Percentiles rank a stretch among this genome's conserved stretches.
These are phyloP conservation scores for Phaeosphaeriaceae sp. DNA, from an alignment of 2,329 filamentous ascomycete genomes.

Conservation along the genomic window DNA sequence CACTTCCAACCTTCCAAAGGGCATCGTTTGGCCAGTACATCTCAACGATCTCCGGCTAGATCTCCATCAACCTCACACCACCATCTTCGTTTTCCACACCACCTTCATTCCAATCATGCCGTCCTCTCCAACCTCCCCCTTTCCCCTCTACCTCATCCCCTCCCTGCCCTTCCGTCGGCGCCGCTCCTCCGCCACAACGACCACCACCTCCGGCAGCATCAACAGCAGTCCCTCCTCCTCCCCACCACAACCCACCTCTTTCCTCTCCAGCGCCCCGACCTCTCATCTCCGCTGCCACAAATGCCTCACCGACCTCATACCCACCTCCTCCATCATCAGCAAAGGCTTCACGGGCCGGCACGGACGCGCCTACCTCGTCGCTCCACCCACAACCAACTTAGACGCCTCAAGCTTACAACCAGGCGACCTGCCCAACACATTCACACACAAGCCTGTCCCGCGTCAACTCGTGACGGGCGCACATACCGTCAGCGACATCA, in stretches of 20 bases:
- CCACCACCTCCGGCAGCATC: constrained; percentile 36
- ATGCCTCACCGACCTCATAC: constrained; percentile 66
- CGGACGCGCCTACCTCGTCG: constrained; percentile 69
- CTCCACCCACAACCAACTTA: constrained; percentile 46
- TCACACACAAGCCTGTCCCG: constrained; percentile 62
- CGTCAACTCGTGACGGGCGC: constrained; percentile 68
- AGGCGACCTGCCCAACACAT: constrained; percentile 63
- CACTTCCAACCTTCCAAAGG: too few species aligned
- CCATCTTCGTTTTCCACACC: too few species aligned
- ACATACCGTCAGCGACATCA: constrained; percentile 68
- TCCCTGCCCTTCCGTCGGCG: constrained; percentile 49
- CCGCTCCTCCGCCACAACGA: constrained; percentile 31
- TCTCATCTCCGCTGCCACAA: constrained; percentile 66
- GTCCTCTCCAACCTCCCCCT: constrained; percentile 47
- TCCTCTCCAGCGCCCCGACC: constrained; percentile 45
- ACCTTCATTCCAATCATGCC: constrained; percentile 5
- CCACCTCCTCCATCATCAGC: constrained; percentile 66
- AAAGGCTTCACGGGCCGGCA: constrained; percentile 72
- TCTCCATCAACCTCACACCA: too few species aligned
- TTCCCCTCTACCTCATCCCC: constrained; percentile 49
- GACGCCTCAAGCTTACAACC: constrained; percentile 6
- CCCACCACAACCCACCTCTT: constrained; percentile 31
- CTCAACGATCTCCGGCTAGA: too few species aligned
- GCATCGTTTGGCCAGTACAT: too few species aligned
- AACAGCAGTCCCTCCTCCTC: constrained; percentile 23